Evolutionary conservation across 139 green algal genomes (phyloP).

Genomic region (Chlorella sp.): DNA sequence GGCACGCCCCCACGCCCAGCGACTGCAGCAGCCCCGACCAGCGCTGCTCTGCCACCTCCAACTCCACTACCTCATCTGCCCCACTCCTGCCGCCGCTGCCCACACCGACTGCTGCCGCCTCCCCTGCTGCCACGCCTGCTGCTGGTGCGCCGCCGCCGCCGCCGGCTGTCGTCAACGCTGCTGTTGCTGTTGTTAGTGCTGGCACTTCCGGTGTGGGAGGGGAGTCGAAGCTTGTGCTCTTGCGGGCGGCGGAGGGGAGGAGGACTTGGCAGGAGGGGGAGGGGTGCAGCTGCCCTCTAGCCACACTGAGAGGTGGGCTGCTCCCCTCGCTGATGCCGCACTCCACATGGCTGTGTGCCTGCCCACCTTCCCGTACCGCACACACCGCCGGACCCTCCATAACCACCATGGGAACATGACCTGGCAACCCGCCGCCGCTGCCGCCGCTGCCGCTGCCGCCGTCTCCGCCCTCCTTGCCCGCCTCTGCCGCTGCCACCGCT

Average conservation of each 20-base stretch:
- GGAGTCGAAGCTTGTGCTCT: neutral
- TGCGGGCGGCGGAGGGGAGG: neutral
- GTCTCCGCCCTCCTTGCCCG: neutral
- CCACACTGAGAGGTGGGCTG: neutral
- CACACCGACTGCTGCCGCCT: neutral
- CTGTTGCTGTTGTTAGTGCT: neutral
- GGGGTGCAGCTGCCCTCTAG: neutral
- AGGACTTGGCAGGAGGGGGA: neutral
- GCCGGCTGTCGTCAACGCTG: neutral
- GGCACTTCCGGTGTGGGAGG: too few species aligned
- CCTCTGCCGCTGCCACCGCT: neutral
- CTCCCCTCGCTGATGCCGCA: neutral
- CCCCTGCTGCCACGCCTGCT: neutral
- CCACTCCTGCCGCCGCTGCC: neutral
- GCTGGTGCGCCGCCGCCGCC: neutral
- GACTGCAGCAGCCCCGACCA: conserved; percentile 79
- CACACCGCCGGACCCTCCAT: neutral
- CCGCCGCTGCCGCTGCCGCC: neutral
- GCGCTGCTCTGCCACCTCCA: conserved; percentile 83
- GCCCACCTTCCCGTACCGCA: neutral
- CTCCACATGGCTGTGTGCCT: neutral
- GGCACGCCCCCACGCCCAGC: conserved; percentile 71
- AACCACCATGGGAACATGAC: neutral
- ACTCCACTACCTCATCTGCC: conserved; percentile 18
- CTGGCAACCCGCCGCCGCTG: neutral